Evolutionary conservation across 2,329 filamentous ascomycete genomes (phyloP).

Genomic region (Boeremia lycopersici): DNA sequence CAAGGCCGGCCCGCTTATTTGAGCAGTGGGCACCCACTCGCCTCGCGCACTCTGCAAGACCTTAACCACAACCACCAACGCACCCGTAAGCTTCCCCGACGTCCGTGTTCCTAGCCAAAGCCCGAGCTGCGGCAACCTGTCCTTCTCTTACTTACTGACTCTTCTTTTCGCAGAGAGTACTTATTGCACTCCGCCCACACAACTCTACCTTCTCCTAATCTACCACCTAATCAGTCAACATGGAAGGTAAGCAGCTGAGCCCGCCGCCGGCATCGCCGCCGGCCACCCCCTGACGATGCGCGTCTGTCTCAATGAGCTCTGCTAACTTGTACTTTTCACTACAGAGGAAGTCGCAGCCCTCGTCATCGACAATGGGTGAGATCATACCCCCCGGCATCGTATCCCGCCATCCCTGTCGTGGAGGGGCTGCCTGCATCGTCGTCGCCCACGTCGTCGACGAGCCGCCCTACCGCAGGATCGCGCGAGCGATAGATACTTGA

Average conservation of each 20-base stretch:
- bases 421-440: conserved; percentile 43
- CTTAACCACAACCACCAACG: conserved; percentile 36
- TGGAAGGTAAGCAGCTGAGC: conserved; percentile 69
- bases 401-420: conserved; percentile 44
- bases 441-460: conserved; percentile 30
- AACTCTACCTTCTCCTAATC: conserved; percentile 44
- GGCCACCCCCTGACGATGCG: conserved; percentile 26
- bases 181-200: conserved; percentile 40
- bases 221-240: conserved; percentile 56
- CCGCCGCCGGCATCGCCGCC: conserved; percentile 22
- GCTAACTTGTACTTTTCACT: conserved; percentile 46
- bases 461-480: conserved; percentile 32
- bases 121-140: conserved; percentile 25
- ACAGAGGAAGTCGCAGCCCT: conserved; percentile 99
- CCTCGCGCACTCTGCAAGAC: conserved; percentile 45
- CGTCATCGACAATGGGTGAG: conserved; percentile 99
- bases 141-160: conserved; percentile 34
- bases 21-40: conserved; percentile 47
- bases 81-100: conserved; percentile 44
- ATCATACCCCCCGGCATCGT: conserved; percentile 49
- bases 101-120: conserved; percentile 33
- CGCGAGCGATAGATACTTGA: conserved; percentile 24
- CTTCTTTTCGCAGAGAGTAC: conserved; percentile 39
- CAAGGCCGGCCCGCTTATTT: conserved; percentile 52
- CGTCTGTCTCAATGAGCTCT: conserved; percentile 40